Evolutionary conservation across 495 filamentous ascomycete genomes (phyloP).

Genomic region (Hypoxylon trugodes): DNA sequence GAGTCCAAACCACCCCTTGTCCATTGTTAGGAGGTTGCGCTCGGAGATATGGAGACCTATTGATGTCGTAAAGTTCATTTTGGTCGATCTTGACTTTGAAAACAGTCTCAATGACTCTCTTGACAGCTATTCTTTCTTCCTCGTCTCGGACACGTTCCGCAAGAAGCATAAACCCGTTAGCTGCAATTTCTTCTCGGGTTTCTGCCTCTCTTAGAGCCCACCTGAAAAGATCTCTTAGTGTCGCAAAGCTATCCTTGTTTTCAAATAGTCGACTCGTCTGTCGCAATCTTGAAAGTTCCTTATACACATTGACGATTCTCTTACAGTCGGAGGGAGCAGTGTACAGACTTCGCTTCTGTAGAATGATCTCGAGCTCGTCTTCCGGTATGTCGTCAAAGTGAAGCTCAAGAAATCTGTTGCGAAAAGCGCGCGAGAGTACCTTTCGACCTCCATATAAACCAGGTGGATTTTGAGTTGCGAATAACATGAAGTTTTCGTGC

Average conservation of each 20-base stretch:
- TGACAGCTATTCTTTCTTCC: slow-evolving; percentile 84
- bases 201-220: slow-evolving; percentile 93
- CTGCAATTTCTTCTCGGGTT: slow-evolving; percentile 84
- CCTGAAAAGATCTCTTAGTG: slow-evolving; percentile 92
- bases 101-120: slow-evolving; percentile 87
- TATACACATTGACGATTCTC: slow-evolving; percentile 92
- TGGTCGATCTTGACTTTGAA: slow-evolving; percentile 87
- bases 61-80: slow-evolving; percentile 70
- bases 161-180: slow-evolving; percentile 94
- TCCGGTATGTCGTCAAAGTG: slow-evolving; percentile 99
- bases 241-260: slow-evolving; percentile 97
- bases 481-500: slow-evolving; percentile 95
- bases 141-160: slow-evolving; percentile 93
- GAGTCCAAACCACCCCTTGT: slow-evolving; percentile 86
- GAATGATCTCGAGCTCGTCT: slow-evolving; percentile 90
- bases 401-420: slow-evolving; percentile 95
- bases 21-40: slow-evolving; percentile 50
- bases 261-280: slow-evolving; percentile 93
- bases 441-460: slow-evolving; percentile 96
- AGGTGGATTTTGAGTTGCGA: slow-evolving; percentile 98
- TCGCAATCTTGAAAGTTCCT: slow-evolving; percentile 84
- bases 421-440: slow-evolving; percentile 88
- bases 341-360: slow-evolving; percentile 83
- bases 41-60: slow-evolving; percentile 61
- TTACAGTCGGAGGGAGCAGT: slow-evolving; percentile 92